Evolutionary conservation across 2,329 filamentous ascomycete genomes (phyloP), one percentile per base, ranked within the genome.

Genomic region (Aspergillus latus): DNA sequence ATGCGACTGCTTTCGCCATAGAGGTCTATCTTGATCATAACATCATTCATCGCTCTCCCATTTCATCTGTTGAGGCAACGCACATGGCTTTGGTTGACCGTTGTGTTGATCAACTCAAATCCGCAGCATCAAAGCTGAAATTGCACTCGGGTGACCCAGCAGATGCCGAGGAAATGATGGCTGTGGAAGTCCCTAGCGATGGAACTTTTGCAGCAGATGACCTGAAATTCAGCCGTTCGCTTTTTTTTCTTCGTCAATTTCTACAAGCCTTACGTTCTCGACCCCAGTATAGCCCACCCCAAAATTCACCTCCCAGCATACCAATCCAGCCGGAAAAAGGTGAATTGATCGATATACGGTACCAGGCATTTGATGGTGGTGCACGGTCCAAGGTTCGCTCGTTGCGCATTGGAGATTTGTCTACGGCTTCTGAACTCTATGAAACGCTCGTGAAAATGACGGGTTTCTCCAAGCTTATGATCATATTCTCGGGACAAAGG

Each of bases 71-170:
- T 11, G 79, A 84, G 62, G 75, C 77, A 21, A 83, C 82, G 1
- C 91, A 96, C 69, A 77, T 90, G 54, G 81, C 81, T 3, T 77
- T 96, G 21, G 87, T 92, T 6, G 80, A 87, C 62, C 84, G 89
- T 51, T 96, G 91, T 67, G 79, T 95, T 45, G 74, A 80, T 32
- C 88, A 91, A 66, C 76, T 93, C 15, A 85, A 84, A 64, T 76
- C 81, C 39, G 84, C 88, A 57, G 88, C 88, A 9, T 71, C 75
- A 15, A 79, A 74, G 44, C 71, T 90, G 52, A 84, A 83, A 60
- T 66, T 77, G 50, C 74, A 67, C 42, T 76, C 80, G 47, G 74
- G 73, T 7, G 71, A 44, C 10, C 9, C 68, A 7, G 66, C 70
- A 10, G 78, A 71, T 62, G 77, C 73, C 0, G 79, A 82, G 43